Percentiles rank a stretch among this genome's conserved stretches.
These are phyloP conservation scores for Metschnikowia aberdeeniae DNA, from an alignment of 805 yeast species.

Conservation along the genomic window DNA sequence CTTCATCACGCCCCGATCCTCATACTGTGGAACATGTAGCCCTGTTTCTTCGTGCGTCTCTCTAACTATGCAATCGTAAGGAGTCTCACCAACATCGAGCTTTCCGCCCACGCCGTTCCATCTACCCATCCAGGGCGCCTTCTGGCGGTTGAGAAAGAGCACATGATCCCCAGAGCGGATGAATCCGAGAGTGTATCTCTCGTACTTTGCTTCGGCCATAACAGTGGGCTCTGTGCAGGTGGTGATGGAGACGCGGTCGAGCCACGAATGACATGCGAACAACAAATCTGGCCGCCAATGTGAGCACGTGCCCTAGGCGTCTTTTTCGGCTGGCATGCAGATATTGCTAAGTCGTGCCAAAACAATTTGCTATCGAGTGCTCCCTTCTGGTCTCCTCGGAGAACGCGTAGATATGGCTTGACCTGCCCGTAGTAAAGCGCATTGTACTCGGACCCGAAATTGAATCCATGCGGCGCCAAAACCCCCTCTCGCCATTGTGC, in stretches of 20 bases:
- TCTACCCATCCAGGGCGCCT: conserved; percentile 45
- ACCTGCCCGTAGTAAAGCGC: no score
- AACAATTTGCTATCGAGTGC: no score
- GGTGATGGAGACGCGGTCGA: no score
- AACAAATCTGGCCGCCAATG: no score
- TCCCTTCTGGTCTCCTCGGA: no score
- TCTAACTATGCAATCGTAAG: conserved; percentile 37
- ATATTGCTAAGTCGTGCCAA: no score
- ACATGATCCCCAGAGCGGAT: conserved; percentile 17
- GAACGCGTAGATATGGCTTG: no score
- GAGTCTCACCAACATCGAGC: conserved; percentile 31
- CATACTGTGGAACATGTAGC: conserved; percentile 24
- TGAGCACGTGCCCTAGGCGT: no score
- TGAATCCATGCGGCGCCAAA: no score
- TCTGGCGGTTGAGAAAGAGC: conserved; percentile 37
- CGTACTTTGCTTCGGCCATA: conserved; percentile 8
- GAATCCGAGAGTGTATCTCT: conserved; percentile 25
- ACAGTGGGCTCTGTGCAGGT: background rate
- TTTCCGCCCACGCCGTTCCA: conserved; percentile 49
- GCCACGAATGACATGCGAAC: no score
- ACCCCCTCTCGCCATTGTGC: conserved; percentile 1
- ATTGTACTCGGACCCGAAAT: background rate
- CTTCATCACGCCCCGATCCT: conserved; percentile 31
- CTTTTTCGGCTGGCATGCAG: no score
- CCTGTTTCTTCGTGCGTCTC: conserved; percentile 44